Base-by-base conservation (phyloP, 2,329 filamentous ascomycete species). In the Stachybotrys echinatus region DNA sequence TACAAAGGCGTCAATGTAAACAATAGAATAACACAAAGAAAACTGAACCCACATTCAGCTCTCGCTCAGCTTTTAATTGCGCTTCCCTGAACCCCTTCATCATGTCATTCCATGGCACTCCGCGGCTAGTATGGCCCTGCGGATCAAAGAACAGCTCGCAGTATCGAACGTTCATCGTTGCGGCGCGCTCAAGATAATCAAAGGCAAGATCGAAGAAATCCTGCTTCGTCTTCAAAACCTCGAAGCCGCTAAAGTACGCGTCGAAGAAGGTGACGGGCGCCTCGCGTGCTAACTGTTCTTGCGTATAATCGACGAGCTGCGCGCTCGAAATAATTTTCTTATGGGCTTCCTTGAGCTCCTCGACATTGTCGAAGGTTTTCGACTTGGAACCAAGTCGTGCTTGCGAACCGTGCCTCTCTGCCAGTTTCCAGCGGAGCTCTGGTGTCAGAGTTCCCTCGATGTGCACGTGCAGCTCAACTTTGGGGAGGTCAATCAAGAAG, bases 61-160 rank as follows among this genome's bases (percentile, higher is more conserved):
- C 78, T 43, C 63, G 63, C 59, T 80, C 72, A 2, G 86, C 85
- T n/a, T 78, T 74, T 50, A 68, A 59, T 52, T 81, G 75, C 2
- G 83, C 86, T 2, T 71, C 70, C 1, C 69, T 69, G 59, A 88
- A 82, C 5, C 86, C 87, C 4, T 65, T 61, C 3, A 89, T 74
- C 17, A 89, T 75, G 2, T 78, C 83, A 14, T 74, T 67, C 60
- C 87, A 84, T 3, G 72, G 54, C 4, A 90, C 68, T 4, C 83
- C 83, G 14, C 85, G 76, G 12, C 66, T 67, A 4, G 81, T 76
- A 66, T 90, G 87, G 2, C 83, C 85, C 64, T 90, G 86, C 2
- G 87, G 85, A 63, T 90, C 87, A 69, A 90, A 90, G 70, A 89
- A 90, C 52, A 88, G 75, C 64, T 90, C 87, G 17, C 83, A 84